Evolutionary conservation across 1,284 basidiomycete genomes (phyloP), one percentile per base, ranked within the genome.

Genomic region (Takashimella tepidaria): DNA sequence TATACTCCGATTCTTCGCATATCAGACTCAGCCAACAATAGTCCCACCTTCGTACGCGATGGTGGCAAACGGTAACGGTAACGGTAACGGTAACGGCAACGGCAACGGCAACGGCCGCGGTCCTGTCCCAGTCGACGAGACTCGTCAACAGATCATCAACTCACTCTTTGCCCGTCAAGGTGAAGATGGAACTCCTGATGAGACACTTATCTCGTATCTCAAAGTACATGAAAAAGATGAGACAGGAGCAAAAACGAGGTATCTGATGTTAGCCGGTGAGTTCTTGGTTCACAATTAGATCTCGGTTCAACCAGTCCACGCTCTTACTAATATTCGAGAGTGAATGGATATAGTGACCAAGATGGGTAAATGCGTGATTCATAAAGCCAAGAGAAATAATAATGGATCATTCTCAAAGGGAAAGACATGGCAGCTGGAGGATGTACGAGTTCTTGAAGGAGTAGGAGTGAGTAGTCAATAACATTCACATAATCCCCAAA

Each of bases 341-440:
- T n/a, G 31, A 37, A 37, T 37, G 31, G 31, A 37, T 16, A 37
- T 37, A 90, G 89, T 86, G 72, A 79, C 83, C 6, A 79, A 73
- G 62, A 80, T 81, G 61, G 84, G 84, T 40, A 76, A 78, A 55
- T 88, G 86, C 6, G 85, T 86, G 67, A 80, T 97, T 22, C 92
- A 98, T 81, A 98, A 99, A 76, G 92, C 92, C 5, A 98, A 98
- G 76, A 77, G 91, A 56, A 98, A 99, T 72, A 85, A 87, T 40
- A 98, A 98, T 68, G 88, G 89, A 40, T 85, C 89, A 0, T 98
- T 96, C 77, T 97, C 92, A 20, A 90, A 97, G 51, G 96, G 96
- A 21, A 99, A 99, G 79, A 92, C 93, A 8, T 99, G 96, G 96
- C 83, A 81, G 59, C 75, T 98, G 42, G 76, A 83, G 46, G 91